These are phyloP conservation scores for Pharnaceum exiguum DNA, from an alignment of 148 eudicot genomes.

Conservation along the genomic window DNA sequence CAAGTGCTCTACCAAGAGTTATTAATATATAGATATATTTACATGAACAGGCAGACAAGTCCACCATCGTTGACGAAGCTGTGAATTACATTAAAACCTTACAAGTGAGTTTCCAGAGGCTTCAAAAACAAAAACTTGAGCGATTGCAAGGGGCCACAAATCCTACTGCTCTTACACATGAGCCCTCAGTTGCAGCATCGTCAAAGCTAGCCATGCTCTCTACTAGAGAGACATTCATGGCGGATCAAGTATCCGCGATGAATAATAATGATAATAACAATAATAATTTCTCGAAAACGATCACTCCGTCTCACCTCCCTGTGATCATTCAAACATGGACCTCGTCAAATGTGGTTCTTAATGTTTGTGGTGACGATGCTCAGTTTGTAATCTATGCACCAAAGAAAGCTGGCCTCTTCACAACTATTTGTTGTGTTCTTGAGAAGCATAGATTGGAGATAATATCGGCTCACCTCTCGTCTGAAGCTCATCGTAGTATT, in stretches of 20 bases:
- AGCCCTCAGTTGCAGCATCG: slow-evolving; percentile 5
- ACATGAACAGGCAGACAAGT: slow-evolving; percentile 52
- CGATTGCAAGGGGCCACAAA: slow-evolving; percentile 28
- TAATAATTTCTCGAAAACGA: neutral
- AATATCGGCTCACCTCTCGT: slow-evolving; percentile 35
- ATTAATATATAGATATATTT: neutral
- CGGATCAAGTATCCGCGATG: slow-evolving; percentile 48
- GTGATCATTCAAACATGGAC: slow-evolving; percentile 47
- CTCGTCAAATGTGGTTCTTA: slow-evolving; percentile 60
- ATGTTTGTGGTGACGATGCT: slow-evolving; percentile 50
- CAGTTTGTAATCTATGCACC: slow-evolving; percentile 44
- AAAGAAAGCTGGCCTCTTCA: slow-evolving; percentile 41
- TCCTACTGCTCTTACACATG: neutral
- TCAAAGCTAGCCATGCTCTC: slow-evolving; percentile 15
- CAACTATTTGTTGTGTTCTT: slow-evolving; percentile 39
- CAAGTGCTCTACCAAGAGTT: no score
- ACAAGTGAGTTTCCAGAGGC: slow-evolving; percentile 41
- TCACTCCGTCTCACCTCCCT: slow-evolving; percentile 23
- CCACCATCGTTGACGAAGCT: slow-evolving; percentile 76
- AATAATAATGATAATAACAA: slow-evolving; percentile 4
- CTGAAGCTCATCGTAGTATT: slow-evolving; percentile 30
- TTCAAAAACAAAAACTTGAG: slow-evolving; percentile 47
- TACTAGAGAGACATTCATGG: slow-evolving; percentile 51
- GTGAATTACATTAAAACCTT: slow-evolving; percentile 48
- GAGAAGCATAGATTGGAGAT: slow-evolving; percentile 60